Evolutionary conservation across 2,329 filamentous ascomycete species (phyloP), one percentile per base, ranked within the genome.

Genomic region (Aspergillus alliaceus): DNA sequence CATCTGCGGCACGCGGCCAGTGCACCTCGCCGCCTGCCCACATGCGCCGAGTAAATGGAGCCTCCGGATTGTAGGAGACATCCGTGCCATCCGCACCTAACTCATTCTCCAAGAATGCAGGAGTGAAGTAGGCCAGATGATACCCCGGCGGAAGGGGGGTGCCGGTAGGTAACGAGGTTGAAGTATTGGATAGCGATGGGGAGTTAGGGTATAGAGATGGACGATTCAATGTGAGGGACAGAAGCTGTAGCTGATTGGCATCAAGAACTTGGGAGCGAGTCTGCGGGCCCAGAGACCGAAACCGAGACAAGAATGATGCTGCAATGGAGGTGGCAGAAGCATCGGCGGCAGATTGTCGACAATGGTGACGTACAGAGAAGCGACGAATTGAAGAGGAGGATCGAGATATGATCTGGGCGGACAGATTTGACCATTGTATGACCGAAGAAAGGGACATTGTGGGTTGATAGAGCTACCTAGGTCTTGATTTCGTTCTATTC

Each of bases 61-160:
- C 59, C 0, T 83, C 78, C 0, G 85, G 81, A 62, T 87, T 88
- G 67, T 84, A 88, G 0, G 81, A 81, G 1, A 67, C 72, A 70
- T 89, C 86, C 0, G 83, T 86, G 14, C 86, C 86, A 67, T 89
- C 86, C 0, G 68, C 59, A 0, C 85, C 85, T 0, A 89, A 77
- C 6, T 83, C 77, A 1, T 66, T 59, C 64, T 88, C 86, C 0
- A 83, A 59, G 4, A 82, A 81, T 0, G 74, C 73, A 0, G 86
- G 84, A 0, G 85, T 86, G 66, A 89, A 88, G 68, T 88, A 89
- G 0, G 80, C 81, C 0, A 89, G 76, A 64, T 89, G 86, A 60
- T 87, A 85, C 1, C 83, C 85, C 0, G 83, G 78, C 0, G 85
- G 85, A 1, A 88, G 59, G 0, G 79, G 78, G 0, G 82, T 84